Evolutionary conservation across 352 stramenopile species (phyloP).

Genomic region (Phytopythium sindhum): DNA sequence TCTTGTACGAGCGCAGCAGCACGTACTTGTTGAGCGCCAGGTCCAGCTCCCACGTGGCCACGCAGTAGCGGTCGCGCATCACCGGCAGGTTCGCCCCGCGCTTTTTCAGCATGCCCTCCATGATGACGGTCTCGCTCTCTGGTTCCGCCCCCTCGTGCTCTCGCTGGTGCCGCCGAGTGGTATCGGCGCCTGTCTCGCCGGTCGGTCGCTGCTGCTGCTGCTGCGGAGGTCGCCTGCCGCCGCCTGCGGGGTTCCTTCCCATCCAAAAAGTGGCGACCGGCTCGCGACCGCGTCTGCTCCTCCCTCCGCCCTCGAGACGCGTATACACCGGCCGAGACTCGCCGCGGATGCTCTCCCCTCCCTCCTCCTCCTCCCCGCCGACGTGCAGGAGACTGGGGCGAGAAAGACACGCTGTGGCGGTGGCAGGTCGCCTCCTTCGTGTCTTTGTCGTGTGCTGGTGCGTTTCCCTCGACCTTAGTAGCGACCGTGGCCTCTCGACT

Average conservation of each 20-base stretch:
- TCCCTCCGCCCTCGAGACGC: not conserved
- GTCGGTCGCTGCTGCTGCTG: not conserved
- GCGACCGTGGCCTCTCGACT: not conserved
- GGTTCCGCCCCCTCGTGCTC: not conserved
- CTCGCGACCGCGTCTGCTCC: too few species aligned
- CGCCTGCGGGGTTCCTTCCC: not conserved
- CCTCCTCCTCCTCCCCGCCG: not conserved
- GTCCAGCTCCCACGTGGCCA: slow-evolving; percentile 66
- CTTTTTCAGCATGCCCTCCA: slow-evolving; percentile 77
- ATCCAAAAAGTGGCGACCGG: slow-evolving; percentile 1
- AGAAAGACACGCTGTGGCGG: not conserved
- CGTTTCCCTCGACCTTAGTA: not conserved
- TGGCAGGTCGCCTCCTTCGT: not conserved
- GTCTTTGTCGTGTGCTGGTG: not conserved
- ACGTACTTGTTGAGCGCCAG: slow-evolving; percentile 42
- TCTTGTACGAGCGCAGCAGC: slow-evolving; percentile 78
- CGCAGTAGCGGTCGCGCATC: slow-evolving; percentile 83
- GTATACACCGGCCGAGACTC: not conserved
- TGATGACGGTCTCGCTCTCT: slow-evolving; percentile 11
- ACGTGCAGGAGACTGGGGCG: not conserved
- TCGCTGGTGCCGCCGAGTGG: not conserved
- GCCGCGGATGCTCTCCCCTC: not conserved
- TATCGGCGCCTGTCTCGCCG: not conserved
- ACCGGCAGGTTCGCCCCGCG: slow-evolving; percentile 61
- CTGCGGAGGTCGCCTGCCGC: not conserved